Percentiles rank a stretch among this genome's conserved stretches.
Conservation (phyloP, 148 eudicot genomes). For the Drosera capensis region DNA sequence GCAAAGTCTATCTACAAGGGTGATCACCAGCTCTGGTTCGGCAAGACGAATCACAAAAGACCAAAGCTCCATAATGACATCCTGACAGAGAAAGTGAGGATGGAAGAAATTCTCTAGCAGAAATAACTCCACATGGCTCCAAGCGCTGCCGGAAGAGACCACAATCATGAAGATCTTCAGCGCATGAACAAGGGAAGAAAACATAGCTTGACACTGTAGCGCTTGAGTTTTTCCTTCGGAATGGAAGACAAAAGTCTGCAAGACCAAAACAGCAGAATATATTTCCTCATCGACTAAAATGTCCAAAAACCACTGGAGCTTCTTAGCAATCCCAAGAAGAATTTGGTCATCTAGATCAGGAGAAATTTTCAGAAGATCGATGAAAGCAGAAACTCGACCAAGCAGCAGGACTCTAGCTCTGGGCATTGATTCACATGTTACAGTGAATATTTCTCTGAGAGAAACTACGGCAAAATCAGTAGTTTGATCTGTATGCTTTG, state of each 20-base stretch:
- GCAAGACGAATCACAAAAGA: constrained; percentile 66
- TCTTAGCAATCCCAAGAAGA: constrained; percentile 38
- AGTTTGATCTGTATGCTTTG: constrained; percentile 10
- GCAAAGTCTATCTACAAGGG: constrained; percentile 50
- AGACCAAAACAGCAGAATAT: constrained; percentile 38
- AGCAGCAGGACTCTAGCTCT: constrained; percentile 22
- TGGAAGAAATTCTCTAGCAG: constrained; percentile 67
- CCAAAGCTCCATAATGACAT: constrained; percentile 76
- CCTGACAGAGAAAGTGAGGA: constrained; percentile 76
- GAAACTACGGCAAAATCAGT: constrained; percentile 10
- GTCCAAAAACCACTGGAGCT: constrained; percentile 55
- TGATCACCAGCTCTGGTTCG: constrained; percentile 34
- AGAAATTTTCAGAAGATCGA: constrained; percentile 50
- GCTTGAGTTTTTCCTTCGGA: constrained; percentile 36
- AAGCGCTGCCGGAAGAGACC: constrained; percentile 35
- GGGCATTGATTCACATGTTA: constrained; percentile 29
- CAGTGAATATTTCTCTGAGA: constrained; percentile 26
- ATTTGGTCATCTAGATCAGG: constrained; percentile 45
- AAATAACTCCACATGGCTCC: constrained; percentile 49
- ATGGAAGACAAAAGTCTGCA: constrained; percentile 30
- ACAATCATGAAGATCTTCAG: constrained; percentile 67
- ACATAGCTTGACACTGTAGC: constrained; percentile 41
- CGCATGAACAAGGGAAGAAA: constrained; percentile 36
- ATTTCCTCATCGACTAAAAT: constrained; percentile 42
- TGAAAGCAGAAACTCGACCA: constrained; percentile 49